These are phyloP conservation scores for Metrosideros polymorpha DNA, from an alignment of 441 rosid species.

Conservation along the genomic window DNA sequence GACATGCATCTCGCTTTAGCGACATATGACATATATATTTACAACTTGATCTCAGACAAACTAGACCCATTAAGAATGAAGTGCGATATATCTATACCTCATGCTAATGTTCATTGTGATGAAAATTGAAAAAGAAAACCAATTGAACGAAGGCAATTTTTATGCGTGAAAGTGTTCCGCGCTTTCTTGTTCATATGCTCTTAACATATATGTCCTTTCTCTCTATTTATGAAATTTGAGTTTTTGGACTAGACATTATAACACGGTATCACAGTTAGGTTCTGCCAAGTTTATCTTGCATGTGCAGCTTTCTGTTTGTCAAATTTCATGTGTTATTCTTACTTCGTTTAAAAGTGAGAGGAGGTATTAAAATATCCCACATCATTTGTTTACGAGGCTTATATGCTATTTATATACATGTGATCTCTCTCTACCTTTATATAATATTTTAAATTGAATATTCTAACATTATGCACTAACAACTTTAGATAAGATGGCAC, in stretches of 20 bases:
- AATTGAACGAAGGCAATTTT: background rate
- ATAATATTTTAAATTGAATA: background rate
- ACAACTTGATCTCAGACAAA: background rate
- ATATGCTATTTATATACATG: background rate
- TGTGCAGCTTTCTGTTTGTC: accelerated
- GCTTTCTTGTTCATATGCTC: background rate
- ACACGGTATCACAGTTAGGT: background rate
- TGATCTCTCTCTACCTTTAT: background rate
- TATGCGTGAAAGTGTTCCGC: background rate
- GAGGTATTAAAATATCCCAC: background rate
- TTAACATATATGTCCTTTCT: background rate
- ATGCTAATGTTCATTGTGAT: background rate
- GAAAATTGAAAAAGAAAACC: background rate
- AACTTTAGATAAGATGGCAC: background rate
- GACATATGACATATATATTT: background rate
- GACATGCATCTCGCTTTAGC: background rate
- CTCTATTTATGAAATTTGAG: background rate
- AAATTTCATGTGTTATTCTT: background rate
- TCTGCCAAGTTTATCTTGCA: background rate
- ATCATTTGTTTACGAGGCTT: accelerated
- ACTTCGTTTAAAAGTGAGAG: background rate
- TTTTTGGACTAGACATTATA: background rate
- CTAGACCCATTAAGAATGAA: background rate
- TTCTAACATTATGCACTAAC: background rate
- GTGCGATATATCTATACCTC: background rate